A percentile compares a stretch with the other conserved stretches of the same genome.
Conservation (phyloP, 2,329 filamentous ascomycete species). For the Colletotrichum caudatum region DNA sequence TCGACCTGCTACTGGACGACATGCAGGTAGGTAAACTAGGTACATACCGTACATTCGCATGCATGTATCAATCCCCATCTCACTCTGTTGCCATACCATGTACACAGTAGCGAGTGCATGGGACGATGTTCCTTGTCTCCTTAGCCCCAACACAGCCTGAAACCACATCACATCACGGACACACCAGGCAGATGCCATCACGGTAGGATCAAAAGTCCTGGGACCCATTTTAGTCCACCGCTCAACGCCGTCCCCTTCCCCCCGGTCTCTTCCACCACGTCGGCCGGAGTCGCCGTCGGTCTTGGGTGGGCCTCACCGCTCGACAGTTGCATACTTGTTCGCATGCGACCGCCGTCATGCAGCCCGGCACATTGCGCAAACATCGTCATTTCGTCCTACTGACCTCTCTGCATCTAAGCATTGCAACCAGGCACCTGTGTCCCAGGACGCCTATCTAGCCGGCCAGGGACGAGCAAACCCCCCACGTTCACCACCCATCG, state of each 20-base stretch:
- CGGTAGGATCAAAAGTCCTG: slow-evolving; percentile 32
- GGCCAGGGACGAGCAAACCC: slow-evolving; percentile 1
- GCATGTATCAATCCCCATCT: neutral
- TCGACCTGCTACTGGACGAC: slow-evolving; percentile 32
- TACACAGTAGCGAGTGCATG: neutral
- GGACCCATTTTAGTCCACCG: slow-evolving; percentile 34
- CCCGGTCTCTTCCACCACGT: slow-evolving; percentile 32
- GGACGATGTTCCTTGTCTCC: slow-evolving; percentile 25
- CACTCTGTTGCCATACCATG: slow-evolving; percentile 8
- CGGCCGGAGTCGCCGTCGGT: slow-evolving; percentile 41
- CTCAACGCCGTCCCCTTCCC: slow-evolving; percentile 39
- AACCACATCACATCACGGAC: slow-evolving; percentile 33
- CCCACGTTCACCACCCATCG: slow-evolving; percentile 21
- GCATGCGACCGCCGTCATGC: slow-evolving; percentile 34
- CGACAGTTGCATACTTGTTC: slow-evolving; percentile 29
- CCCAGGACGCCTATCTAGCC: slow-evolving; percentile 28
- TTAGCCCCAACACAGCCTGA: slow-evolving; percentile 40
- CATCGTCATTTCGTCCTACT: slow-evolving; percentile 20
- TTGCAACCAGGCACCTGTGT: slow-evolving; percentile 11
- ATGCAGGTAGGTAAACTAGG: neutral
- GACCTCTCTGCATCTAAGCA: slow-evolving; percentile 1
- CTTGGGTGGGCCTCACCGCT: slow-evolving; percentile 31
- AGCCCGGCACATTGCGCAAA: slow-evolving; percentile 15
- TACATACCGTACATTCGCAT: neutral
- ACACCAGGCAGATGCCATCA: slow-evolving; percentile 18